Evolutionary conservation across 2,329 filamentous ascomycete species (phyloP).

Genomic region (Ascochyta pisi): DNA sequence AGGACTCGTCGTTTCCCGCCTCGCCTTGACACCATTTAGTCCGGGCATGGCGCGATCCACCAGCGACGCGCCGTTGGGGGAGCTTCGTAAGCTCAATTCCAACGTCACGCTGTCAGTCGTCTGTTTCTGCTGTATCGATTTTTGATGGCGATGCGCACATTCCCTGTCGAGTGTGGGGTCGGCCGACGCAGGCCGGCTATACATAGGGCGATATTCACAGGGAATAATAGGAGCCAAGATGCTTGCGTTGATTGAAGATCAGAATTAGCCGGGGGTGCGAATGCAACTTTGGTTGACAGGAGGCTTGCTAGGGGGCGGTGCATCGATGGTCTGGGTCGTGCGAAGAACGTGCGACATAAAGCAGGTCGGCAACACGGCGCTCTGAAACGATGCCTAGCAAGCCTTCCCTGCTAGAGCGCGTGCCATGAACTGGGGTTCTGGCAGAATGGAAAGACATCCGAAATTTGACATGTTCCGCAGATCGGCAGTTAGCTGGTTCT

Average conservation of each 20-base stretch:
- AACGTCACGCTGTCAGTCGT: neutral
- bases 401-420: neutral
- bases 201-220: neutral
- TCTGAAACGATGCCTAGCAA: slow-evolving; percentile 6
- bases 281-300: neutral
- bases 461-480: neutral
- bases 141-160: neutral
- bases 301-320: neutral
- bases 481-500: neutral
- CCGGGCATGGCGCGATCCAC: neutral
- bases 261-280: neutral
- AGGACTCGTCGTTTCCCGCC: neutral
- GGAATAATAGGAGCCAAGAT: neutral
- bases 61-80: neutral
- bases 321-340: neutral
- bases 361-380: too few relatives aligned
- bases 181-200: neutral
- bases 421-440: slow-evolving; percentile 1
- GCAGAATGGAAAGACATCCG: neutral
- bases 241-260: neutral
- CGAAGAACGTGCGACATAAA: slow-evolving; percentile 6
- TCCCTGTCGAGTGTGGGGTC: neutral
- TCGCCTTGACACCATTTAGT: neutral
- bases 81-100: neutral
- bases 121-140: too few relatives aligned